These are phyloP conservation scores for Neofusicoccum umdonicola DNA, from an alignment of 2,329 filamentous ascomycete species.

Conservation along the genomic window DNA sequence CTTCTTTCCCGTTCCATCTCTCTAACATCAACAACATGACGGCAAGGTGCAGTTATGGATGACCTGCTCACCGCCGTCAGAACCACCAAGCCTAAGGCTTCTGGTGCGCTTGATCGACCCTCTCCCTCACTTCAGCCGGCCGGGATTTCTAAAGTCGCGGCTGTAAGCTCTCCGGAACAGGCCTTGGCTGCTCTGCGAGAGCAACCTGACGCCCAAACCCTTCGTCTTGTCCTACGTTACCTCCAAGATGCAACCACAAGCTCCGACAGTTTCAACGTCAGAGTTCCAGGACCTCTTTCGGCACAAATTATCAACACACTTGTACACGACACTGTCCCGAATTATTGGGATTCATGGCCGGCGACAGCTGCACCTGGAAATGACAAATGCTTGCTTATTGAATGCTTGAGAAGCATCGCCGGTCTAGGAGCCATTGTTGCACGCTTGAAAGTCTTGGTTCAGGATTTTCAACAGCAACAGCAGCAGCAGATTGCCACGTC, in stretches of 20 bases:
- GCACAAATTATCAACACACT: conserved; percentile 75
- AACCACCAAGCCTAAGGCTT: conserved; percentile 7
- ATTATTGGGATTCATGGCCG: conserved; percentile 71
- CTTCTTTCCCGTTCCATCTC: background rate
- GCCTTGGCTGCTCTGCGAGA: conserved; percentile 59
- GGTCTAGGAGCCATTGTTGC: conserved; percentile 75
- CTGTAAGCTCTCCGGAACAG: conserved; percentile 40
- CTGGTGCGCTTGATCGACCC: background rate
- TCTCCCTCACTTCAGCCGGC: background rate
- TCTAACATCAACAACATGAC: background rate
- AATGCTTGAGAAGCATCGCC: conserved; percentile 68
- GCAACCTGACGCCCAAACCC: conserved; percentile 60
- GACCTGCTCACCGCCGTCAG: conserved; percentile 50
- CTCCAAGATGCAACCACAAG: conserved; percentile 37
- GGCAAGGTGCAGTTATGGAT: conserved; percentile 42
- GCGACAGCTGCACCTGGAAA: background rate
- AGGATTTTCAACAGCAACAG: conserved; percentile 33
- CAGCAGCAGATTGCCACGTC: conserved; percentile 21
- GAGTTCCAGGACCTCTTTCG: conserved; percentile 62
- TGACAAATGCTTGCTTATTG: conserved; percentile 49
- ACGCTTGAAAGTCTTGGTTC: conserved; percentile 63
- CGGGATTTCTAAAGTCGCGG: background rate
- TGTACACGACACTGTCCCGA: conserved; percentile 71
- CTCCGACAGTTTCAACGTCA: conserved; percentile 53
- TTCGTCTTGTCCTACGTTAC: conserved; percentile 55